Evolutionary conservation across 805 yeast genomes (phyloP), one percentile per base, ranked within the genome.

Genomic region (Lachancea fermentati): DNA sequence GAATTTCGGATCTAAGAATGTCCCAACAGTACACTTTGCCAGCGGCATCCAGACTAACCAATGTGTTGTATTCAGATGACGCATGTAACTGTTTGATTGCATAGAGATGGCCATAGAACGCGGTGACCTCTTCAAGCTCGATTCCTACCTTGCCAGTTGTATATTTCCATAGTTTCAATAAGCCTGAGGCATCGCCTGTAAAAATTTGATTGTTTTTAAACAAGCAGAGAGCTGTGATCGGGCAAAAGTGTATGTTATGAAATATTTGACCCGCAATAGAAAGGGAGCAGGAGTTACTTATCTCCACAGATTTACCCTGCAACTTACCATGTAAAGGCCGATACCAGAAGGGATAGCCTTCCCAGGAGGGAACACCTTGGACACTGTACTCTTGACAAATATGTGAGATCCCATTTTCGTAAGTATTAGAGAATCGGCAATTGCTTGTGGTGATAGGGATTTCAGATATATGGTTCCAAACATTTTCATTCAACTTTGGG

Each of bases 11-110:
- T 22, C 79, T 55, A 2, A 78, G 69, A 30, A 78, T 48, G 50
- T 85, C 86, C 91, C 95, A 85, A 3, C 79, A 46, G 14, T 70
- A 69, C 2, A 78, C 74, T 2, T 57, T 57, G 1, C 94, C 91
- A 6, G 56, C 63, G 0, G 40, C 49, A 53, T 82, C 87, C 17
- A 76, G 57, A 44, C 81, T 73, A 9, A 81, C 45, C 7, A 81
- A 65, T 3, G 72, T 56, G 39, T 80, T 78, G 52, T 69, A 81
- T 31, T 76, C 72, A 5, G 69, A 62, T 18, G 80, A 72, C 24
- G 69, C 67, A 29, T 65, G 62, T 18, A 86, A 52, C n/a, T 67
- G 66, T 12, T 52, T 61, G 3, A 85, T 67, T 0, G 64, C 55
- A 4, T 65, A 44, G 1, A 70, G 54, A 59, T 85, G 94, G 0